A percentile compares a stretch with the other conserved stretches of the same genome.
These are phyloP conservation scores for Ganoderma sinense DNA, from an alignment of 1,284 basidiomycete species.

Conservation along the genomic window DNA sequence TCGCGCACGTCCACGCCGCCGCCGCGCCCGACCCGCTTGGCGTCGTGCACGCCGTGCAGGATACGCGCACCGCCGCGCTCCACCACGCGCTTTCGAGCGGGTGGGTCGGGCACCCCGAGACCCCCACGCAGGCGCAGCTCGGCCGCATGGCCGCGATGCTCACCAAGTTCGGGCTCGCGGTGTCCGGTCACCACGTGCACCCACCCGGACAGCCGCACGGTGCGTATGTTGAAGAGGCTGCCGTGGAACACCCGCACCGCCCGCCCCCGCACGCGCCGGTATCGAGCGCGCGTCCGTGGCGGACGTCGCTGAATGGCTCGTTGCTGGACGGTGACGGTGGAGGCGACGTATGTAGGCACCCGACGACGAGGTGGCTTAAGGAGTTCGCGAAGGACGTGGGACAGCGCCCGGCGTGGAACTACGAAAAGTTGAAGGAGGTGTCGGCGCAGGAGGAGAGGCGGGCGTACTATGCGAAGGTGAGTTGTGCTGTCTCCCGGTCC, in stretches of 20 bases:
- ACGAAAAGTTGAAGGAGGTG: slow-evolving; percentile 34
- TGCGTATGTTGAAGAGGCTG: not conserved
- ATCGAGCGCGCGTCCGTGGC: not conserved
- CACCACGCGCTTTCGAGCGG: slow-evolving; percentile 36
- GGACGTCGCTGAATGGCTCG: not conserved
- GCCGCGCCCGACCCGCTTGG: not conserved
- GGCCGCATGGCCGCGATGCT: slow-evolving; percentile 62
- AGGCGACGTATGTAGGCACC: slow-evolving; percentile 17
- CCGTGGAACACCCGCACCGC: not conserved
- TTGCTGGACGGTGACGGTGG: not conserved
- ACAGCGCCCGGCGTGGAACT: slow-evolving; percentile 28
- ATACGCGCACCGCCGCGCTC: slow-evolving; percentile 31
- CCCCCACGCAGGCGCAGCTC: slow-evolving; percentile 42
- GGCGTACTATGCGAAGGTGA: slow-evolving; percentile 58
- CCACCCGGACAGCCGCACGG: slow-evolving; percentile 25
- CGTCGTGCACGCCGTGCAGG: slow-evolving; percentile 13
- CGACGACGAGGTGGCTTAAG: slow-evolving; percentile 33
- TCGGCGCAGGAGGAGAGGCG: slow-evolving; percentile 49
- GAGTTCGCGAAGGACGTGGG: slow-evolving; percentile 30
- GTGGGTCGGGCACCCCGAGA: slow-evolving; percentile 37
- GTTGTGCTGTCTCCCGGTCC: slow-evolving; percentile 24
- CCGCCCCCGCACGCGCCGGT: not conserved
- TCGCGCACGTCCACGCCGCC: not conserved
- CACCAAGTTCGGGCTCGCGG: slow-evolving; percentile 53
- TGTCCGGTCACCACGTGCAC: slow-evolving; percentile 36